Base-by-base conservation (phyloP, 2,329 filamentous ascomycete genomes). In the Phaeophleospora eucalypticola region DNA sequence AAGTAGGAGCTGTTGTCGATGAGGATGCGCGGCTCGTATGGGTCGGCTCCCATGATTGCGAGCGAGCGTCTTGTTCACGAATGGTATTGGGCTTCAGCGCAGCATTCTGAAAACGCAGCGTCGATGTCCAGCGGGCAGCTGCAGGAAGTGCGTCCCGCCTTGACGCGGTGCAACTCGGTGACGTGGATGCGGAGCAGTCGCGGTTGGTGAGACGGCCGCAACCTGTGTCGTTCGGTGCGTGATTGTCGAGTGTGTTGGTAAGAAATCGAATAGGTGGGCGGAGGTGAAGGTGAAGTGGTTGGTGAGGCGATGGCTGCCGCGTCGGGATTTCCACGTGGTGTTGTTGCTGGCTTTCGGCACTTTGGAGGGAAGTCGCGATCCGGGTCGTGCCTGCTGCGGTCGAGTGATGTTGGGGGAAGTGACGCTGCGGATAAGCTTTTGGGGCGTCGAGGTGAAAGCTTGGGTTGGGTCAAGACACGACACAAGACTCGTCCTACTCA, bases 1-100 rank as follows among this genome's bases (percentile, higher is more conserved):
- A 61, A 67, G 51, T 63, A 65, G 9, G 37, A 8, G 21, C 42
- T 29, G 40, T 54, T 54, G 37, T 56, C 53, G 43, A 59, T 49
- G 4, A 47, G 12, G 20, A 58, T 51, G 34, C 43, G 45, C 3
- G 57, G 57, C 6, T 36, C 34, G 48, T 59, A 61, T 18, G 58
- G 58, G 12, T n/a, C n/a, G n/a, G 42, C 41, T 10, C 17, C 18
- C 48, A 51, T 53, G 34, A 4, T 36, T 21, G 35, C 16, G 46
- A 19, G 24, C 24, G 24, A 12, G 4, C 14, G 12, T 17, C 10
- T 17, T 7, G 4, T 19, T 17, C n/a, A 14, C 15, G 36, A n/a
- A 17, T 15, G 12, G n/a, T 19, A 17, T 7, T n/a, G 6, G 12
- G 17, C 36, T 20, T 38, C 36, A 38, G 36, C 19, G 12, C 36